A percentile compares a stretch with the other conserved stretches of the same genome.
phyloP scores from a whole-genome alignment of 2,329 filamentous ascomycete species.

The Tolypocladium guangdongense region DNA sequence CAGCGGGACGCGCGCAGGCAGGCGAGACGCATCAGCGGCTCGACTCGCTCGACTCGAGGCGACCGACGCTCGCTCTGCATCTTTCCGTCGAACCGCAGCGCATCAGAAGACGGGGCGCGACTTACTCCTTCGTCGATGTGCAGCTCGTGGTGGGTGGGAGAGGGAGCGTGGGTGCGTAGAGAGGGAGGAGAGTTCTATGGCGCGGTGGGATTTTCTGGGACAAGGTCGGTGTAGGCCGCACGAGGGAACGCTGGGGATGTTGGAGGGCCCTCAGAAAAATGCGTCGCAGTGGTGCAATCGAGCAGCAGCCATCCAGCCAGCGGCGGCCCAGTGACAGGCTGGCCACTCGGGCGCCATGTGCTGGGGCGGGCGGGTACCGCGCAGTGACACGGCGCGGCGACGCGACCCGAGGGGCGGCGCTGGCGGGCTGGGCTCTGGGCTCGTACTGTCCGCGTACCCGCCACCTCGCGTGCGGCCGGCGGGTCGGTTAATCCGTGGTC shows the following conservation, averaged over 20 bases:
- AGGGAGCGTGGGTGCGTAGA: slow-evolving; percentile 2
- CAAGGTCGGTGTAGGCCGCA: slow-evolving; percentile 3
- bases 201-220: slow-evolving; percentile 3
- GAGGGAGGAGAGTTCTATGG: slow-evolving; percentile 6
- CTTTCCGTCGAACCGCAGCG: background rate
- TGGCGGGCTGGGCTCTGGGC: no score
- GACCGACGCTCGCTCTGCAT: background rate
- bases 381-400: background rate
- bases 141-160: slow-evolving; percentile 3
- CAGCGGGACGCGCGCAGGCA: background rate
- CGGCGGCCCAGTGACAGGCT: background rate
- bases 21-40: background rate
- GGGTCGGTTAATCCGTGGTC: background rate
- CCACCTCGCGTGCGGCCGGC: background rate
- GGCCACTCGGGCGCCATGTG: background rate
- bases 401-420: background rate
- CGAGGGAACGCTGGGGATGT: background rate
- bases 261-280: background rate
- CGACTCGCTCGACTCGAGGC: background rate
- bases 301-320: background rate
- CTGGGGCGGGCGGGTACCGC: background rate
- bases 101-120: background rate
- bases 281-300: background rate
- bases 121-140: slow-evolving; percentile 9
- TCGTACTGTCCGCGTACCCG: background rate